A percentile compares a stretch with the other conserved stretches of the same genome.
Evolutionary conservation across 163 green algal genomes (phyloP).

Genomic region (Trebouxiophyceae sp.): DNA sequence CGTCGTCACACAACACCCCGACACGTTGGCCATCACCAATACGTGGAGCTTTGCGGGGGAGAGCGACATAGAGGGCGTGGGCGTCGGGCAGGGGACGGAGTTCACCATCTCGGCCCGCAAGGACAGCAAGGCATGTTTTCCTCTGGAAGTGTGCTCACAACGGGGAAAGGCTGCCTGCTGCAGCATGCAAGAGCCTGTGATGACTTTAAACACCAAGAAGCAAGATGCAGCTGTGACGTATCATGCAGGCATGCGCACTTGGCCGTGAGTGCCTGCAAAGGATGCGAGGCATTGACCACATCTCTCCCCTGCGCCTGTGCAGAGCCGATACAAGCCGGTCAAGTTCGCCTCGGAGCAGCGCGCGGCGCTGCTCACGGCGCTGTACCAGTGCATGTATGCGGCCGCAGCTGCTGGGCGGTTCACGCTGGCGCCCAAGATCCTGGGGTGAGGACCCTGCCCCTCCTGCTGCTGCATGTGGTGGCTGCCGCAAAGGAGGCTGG

Average conservation of each 20-base stretch:
- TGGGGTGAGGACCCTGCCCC: slow-evolving; percentile 33
- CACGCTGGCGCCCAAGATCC: slow-evolving; percentile 36
- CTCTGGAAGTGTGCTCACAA: background rate
- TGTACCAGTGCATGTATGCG: slow-evolving; percentile 50
- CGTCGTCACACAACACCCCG: slow-evolving; percentile 64
- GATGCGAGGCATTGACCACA: no score
- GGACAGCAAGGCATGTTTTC: slow-evolving; percentile 57
- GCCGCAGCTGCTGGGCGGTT: slow-evolving; percentile 32
- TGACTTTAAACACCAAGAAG: no score
- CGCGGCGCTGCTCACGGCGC: slow-evolving; percentile 49
- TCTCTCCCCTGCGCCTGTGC: no score
- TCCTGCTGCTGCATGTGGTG: background rate
- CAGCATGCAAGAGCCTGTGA: no score
- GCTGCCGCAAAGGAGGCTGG: background rate
- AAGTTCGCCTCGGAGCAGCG: slow-evolving; percentile 68
- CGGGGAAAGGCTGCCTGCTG: background rate
- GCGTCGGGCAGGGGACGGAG: slow-evolving; percentile 11
- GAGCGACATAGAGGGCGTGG: slow-evolving; percentile 48
- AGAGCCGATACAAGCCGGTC: slow-evolving; percentile 61
- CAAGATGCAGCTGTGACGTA: no score
- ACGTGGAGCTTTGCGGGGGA: slow-evolving; percentile 57
- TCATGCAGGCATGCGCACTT: no score
- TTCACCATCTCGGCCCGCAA: slow-evolving; percentile 54
- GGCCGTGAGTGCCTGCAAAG: no score
- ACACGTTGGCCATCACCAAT: slow-evolving; percentile 67